phyloP scores from a whole-genome alignment of 192 early-diverging fungal species.

The Linnemannia exigua region DNA sequence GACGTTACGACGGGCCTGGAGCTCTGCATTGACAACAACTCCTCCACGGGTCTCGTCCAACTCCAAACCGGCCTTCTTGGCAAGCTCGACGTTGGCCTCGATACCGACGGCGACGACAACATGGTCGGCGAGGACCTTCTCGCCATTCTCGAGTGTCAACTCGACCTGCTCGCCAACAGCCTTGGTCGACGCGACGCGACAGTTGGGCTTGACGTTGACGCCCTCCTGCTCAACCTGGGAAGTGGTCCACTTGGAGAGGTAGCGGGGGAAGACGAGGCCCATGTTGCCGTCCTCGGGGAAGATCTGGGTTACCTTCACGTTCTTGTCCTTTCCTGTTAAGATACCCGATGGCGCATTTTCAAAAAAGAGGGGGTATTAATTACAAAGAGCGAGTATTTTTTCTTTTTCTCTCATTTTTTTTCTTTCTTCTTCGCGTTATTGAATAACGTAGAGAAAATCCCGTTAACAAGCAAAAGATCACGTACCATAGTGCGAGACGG shows the following conservation, averaged over 20 bases:
- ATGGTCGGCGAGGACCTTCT: constrained; percentile 66
- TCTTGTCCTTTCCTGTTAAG: constrained; percentile 53
- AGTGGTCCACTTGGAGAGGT: constrained; percentile 75
- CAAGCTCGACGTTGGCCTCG: constrained; percentile 70
- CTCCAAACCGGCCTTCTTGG: constrained; percentile 70
- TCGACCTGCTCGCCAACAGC: constrained; percentile 52
- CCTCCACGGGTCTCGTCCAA: constrained; percentile 71
- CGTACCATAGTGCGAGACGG: constrained; percentile 62
- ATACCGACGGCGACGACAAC: constrained; percentile 74
- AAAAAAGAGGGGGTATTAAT: not conserved
- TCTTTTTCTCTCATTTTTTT: no score
- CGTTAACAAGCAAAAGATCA: not conserved
- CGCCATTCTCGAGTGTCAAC: constrained; percentile 60
- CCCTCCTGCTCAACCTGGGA: constrained; percentile 63
- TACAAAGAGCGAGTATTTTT: no score
- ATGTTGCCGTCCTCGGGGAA: constrained; percentile 76
- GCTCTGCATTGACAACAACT: constrained; percentile 75
- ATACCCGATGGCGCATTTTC: not conserved
- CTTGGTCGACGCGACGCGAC: constrained; percentile 53
- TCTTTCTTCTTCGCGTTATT: not conserved
- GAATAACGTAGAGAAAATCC: not conserved
- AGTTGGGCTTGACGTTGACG: constrained; percentile 64
- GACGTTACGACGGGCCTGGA: constrained; percentile 73
- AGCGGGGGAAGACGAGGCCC: constrained; percentile 70
- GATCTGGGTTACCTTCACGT: constrained; percentile 69